These are phyloP conservation scores for Peronospora destructor DNA, from an alignment of 352 stramenopile genomes.

Conservation along the genomic window DNA sequence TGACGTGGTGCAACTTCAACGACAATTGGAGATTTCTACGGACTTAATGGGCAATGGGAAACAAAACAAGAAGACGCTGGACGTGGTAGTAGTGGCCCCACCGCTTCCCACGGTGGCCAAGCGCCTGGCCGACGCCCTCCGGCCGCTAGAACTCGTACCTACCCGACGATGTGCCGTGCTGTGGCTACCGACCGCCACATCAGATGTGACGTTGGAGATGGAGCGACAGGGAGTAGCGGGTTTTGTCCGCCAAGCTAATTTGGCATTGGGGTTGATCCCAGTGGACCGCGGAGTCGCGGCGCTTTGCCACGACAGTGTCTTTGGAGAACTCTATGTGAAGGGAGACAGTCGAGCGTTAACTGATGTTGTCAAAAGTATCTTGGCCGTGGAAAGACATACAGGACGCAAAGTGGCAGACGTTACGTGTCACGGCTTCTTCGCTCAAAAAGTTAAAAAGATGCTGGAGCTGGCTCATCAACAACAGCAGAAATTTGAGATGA, in stretches of 20 bases:
- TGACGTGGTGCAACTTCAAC: slow-evolving; percentile 28
- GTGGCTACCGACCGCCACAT: slow-evolving; percentile 53
- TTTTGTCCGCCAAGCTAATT: slow-evolving; percentile 43
- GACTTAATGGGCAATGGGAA: slow-evolving; percentile 15
- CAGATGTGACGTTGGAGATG: slow-evolving; percentile 64
- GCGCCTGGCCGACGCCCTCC: slow-evolving; percentile 38
- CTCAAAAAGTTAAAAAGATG: too few species aligned
- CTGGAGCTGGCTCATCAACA: slow-evolving; percentile 8
- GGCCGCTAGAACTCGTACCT: slow-evolving; percentile 24
- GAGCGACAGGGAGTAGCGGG: slow-evolving; percentile 59
- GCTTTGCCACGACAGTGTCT: too few species aligned
- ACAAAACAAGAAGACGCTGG: slow-evolving; percentile 9
- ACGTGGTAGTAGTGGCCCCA: slow-evolving; percentile 50
- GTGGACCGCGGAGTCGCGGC: slow-evolving; percentile 26
- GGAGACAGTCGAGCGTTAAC: too few species aligned
- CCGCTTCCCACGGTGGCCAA: slow-evolving; percentile 44
- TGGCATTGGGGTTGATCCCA: slow-evolving; percentile 52
- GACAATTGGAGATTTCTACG: slow-evolving; percentile 30
- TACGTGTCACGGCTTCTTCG: too few species aligned
- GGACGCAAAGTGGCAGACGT: too few species aligned
- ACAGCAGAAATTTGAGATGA: slow-evolving; percentile 30
- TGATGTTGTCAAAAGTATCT: too few species aligned
- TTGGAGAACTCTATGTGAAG: too few species aligned
- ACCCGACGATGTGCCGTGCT: slow-evolving; percentile 36
- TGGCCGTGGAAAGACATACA: too few species aligned